Evolutionary conservation across 2,329 filamentous ascomycete species (phyloP), one percentile per base, ranked within the genome.

Genomic region (Alternaria incomplexa): DNA sequence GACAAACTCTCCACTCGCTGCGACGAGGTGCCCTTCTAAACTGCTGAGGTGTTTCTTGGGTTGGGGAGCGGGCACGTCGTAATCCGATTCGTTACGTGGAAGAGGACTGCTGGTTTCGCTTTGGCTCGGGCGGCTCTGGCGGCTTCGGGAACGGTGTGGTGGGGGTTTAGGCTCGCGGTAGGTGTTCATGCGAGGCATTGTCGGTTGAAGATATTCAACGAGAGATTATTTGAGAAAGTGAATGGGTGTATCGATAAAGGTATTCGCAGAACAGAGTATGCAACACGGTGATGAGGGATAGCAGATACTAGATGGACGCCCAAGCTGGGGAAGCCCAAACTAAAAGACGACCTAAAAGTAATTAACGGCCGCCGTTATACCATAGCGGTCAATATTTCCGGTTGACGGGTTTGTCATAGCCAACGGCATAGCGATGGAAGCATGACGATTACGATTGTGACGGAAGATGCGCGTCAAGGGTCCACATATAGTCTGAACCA

Each of bases 1-100:
- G 9, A 76, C 68, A 32, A 77, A 74, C 26, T 79, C 76, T 28
- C 73, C 72, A 6, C 69, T 43, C 1, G 69, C 67, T 15, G 75
- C 75, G 12, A 77, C 68, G 2, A 78, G 20, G 45, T 74, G 71
- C 20, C 56, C 64, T 25, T 67, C 57, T 8, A 69, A 48, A 6
- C 58, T 65, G 55, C 56, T 64, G 48, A 64, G 56, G n/a, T 47
- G 47, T 22, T 60, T 63, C 30, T 63, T 64, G 15, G 55, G 43
- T 40, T 51, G 20, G 13, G 30, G 58, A 20, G 58, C 45, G 10
- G 58, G 45, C 4, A 61, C 25, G 22, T 64, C 55, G 22, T 56
- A 50, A 13, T 58, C 36, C 13, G 52, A 52, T 46, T 53, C 28
- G 28, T 54, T 55, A 5, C n/a, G 20, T 26, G 57, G 46, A 11